Percentiles rank a stretch among this genome's conserved stretches.
These are phyloP conservation scores for Irpex sp. DNA, from an alignment of 1,284 basidiomycete genomes.

Conservation along the genomic window DNA sequence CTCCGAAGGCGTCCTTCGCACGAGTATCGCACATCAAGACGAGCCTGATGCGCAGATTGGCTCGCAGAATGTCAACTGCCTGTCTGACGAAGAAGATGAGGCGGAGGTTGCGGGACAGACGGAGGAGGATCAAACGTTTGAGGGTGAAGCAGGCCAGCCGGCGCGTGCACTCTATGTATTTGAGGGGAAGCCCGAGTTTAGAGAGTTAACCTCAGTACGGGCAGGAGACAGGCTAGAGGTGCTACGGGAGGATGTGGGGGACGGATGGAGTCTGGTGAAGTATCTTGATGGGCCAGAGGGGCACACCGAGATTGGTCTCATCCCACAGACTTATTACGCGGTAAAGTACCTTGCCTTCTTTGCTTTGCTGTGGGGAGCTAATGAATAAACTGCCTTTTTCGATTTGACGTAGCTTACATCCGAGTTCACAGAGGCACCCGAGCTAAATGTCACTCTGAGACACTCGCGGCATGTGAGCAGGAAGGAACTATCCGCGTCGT, in stretches of 20 bases:
- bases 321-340: conserved; percentile 71
- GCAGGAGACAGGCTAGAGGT: conserved; percentile 67
- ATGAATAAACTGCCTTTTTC: background rate
- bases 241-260: conserved; percentile 60
- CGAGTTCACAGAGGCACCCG: conserved; percentile 51
- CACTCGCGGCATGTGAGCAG: conserved; percentile 24
- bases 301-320: conserved; percentile 52
- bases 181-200: conserved; percentile 67
- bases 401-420: conserved; percentile 47
- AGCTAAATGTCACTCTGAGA: conserved; percentile 32
- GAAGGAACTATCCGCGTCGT: conserved; percentile 40
- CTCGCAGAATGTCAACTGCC: conserved; percentile 14
- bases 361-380: background rate
- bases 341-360: conserved; percentile 37
- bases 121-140: conserved; percentile 29
- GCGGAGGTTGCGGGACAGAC: conserved; percentile 34
- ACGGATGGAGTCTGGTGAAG: conserved; percentile 73
- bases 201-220: conserved; percentile 55
- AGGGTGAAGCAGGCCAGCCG: conserved; percentile 35
- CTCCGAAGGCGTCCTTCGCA: conserved; percentile 19
- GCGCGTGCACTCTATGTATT: conserved; percentile 72
- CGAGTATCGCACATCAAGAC: conserved; percentile 11
- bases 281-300: conserved; percentile 21
- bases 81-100: conserved; percentile 33
- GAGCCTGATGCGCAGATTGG: background rate